Conservation (phyloP, 1,284 basidiomycete genomes). For the Pseudomicrostroma phylloplanum region DNA sequence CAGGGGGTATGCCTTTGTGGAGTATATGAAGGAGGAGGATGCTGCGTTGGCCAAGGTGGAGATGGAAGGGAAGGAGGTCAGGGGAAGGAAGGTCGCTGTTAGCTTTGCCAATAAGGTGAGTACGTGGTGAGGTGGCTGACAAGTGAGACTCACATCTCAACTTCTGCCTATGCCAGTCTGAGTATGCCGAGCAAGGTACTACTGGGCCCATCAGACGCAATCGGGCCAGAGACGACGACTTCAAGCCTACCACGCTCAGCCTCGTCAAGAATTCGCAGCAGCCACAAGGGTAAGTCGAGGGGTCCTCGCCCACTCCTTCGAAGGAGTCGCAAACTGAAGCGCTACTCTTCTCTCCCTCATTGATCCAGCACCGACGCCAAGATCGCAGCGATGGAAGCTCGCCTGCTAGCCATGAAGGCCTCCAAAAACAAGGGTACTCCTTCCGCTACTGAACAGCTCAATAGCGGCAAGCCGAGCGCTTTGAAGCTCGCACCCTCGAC, state of each 20-base stretch:
- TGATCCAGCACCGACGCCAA: slow-evolving; percentile 63
- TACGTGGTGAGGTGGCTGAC: neutral
- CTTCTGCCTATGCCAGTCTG: no score
- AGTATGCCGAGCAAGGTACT: neutral
- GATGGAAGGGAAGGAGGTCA: slow-evolving; percentile 72
- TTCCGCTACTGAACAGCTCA: no score
- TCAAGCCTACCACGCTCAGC: slow-evolving; percentile 77
- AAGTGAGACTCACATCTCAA: no score
- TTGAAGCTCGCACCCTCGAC: neutral
- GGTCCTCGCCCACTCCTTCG: neutral
- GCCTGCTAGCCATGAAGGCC: slow-evolving; percentile 65
- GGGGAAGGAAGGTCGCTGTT: slow-evolving; percentile 78
- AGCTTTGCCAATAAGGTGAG: slow-evolving; percentile 76
- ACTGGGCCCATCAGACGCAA: neutral
- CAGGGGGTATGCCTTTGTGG: slow-evolving; percentile 87
- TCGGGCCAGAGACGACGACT: slow-evolving; percentile 54
- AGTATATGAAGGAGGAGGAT: slow-evolving; percentile 69
- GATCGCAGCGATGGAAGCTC: slow-evolving; percentile 92
- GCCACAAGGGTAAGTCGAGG: slow-evolving; percentile 59
- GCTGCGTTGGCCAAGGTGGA: slow-evolving; percentile 70
- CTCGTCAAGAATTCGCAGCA: slow-evolving; percentile 68
- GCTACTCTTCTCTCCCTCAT: neutral
- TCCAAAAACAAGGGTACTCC: neutral
- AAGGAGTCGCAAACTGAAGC: no score
- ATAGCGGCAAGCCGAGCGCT: neutral